These are phyloP conservation scores for Pachyrhizus erosus DNA, from an alignment of 306 rosid species.

Conservation along the genomic window DNA sequence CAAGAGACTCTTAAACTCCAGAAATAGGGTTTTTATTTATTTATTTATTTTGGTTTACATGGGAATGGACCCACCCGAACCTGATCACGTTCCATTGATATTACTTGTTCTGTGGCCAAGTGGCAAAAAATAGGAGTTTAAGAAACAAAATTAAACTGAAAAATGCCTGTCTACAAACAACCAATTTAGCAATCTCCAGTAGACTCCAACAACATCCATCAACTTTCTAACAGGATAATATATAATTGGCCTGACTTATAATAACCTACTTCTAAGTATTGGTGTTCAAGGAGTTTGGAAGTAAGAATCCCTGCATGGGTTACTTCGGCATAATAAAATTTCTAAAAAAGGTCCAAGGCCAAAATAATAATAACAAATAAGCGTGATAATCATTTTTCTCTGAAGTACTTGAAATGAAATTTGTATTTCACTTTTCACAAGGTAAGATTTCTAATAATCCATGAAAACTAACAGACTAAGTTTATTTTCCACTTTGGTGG, in stretches of 20 bases:
- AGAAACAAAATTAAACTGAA: neutral
- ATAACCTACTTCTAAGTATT: neutral
- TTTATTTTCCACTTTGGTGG: neutral
- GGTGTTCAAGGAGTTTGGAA: neutral
- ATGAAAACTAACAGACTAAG: neutral
- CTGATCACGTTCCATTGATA: neutral
- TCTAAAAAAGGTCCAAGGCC: neutral
- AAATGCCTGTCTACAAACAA: neutral
- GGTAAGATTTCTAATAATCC: neutral
- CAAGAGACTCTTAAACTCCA: neutral
- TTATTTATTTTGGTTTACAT: conserved; percentile 12
- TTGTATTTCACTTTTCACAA: conserved; percentile 17
- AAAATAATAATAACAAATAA: conserved; percentile 4
- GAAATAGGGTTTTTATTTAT: neutral
- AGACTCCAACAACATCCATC: neutral
- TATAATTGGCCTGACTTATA: neutral
- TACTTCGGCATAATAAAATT: neutral
- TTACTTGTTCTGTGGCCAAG: conserved; percentile 19
- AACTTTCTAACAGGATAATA: neutral
- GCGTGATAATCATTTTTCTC: conserved; percentile 13
- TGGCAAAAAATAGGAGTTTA: conserved; percentile 7
- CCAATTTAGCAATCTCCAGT: neutral
- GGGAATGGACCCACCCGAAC: neutral
- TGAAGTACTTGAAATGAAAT: conserved; percentile 12
- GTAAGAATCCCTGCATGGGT: neutral